Evolutionary conservation across 1,284 basidiomycete species (phyloP), one percentile per base, ranked within the genome.

Genomic region (Peniophora sp.): DNA sequence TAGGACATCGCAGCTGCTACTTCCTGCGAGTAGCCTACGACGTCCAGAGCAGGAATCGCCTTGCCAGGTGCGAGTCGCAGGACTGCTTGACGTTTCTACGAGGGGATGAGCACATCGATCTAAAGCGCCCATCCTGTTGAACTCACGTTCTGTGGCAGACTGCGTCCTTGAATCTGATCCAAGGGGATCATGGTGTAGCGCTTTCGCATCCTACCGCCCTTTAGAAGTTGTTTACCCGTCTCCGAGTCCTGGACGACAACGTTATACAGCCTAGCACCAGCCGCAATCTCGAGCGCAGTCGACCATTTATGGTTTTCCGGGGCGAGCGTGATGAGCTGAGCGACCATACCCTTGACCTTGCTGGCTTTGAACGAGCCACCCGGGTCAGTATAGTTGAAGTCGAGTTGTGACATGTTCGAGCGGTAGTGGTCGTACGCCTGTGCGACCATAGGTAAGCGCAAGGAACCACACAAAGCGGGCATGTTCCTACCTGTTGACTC

Each of bases 261-360:
- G 56, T 98, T 95, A 72, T 92, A 97, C n/a, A 99, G 75, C 56
- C 89, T 87, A 1, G 82, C 86, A 2, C 95, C 94, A 0, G 95
- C 95, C 25, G 91, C 86, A 55, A 98, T 88, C 68, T 99, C 97
- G 22, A 99, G 79, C 1, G 96, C 97, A 0, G 92, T 93, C 1
- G 92, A 83, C 55, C 88, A 89, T 59, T 84, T 73, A 61, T 83
- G 84, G 63, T 94, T 82, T 48, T 77, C 70, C 23, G 79, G 69
- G 35, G 84, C 77, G 1, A 99, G 79, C 0, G 80, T 74, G 56
- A 97, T 82, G 19, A 98, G 78, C 19, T 83, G 85, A 0, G 89
- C 93, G n/a, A 95, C 86, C n/a, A 91, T 77, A 44, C 97, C 97
- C 63, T 96, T 96, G 62, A 99, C 95, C 57, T 87, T 85, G 22